Percentiles rank a stretch among this genome's conserved stretches.
phyloP scores from a whole-genome alignment of 495 filamentous ascomycete species.

The Cladorrhinum samala region DNA sequence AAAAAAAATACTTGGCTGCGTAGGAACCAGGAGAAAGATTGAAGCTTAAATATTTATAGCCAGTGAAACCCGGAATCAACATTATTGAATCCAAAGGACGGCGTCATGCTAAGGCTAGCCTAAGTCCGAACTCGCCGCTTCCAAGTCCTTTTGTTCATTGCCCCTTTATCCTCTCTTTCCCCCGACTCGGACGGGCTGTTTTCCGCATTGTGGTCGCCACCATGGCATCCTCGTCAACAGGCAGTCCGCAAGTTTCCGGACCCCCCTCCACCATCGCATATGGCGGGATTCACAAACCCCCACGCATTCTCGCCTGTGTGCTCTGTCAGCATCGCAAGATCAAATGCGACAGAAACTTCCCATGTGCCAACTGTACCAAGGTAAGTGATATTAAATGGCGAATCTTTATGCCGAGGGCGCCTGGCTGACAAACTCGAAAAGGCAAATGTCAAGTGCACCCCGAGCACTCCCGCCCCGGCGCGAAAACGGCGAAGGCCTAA shows the following conservation, averaged over 20 bases:
- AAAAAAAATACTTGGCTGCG: no score
- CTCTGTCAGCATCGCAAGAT: slow-evolving; percentile 62
- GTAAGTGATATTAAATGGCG: slow-evolving; percentile 13
- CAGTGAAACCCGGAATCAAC: not conserved
- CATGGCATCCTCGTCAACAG: slow-evolving; percentile 6
- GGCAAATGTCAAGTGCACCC: slow-evolving; percentile 42
- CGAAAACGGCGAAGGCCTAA: slow-evolving; percentile 42
- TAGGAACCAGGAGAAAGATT: not conserved
- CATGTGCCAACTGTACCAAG: slow-evolving; percentile 60
- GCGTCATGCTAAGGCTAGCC: not conserved
- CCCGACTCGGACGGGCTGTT: not conserved
- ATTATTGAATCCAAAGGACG: not conserved
- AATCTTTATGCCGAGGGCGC: slow-evolving; percentile 12
- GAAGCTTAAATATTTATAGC: not conserved
- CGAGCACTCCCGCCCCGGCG: slow-evolving; percentile 43
- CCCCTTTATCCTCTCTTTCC: not conserved
- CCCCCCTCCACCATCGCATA: not conserved
- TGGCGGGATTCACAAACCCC: slow-evolving; percentile 15
- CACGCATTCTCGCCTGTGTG: slow-evolving; percentile 34
- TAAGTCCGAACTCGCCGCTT: not conserved
- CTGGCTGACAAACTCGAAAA: slow-evolving; percentile 12
- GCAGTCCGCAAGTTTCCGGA: not conserved
- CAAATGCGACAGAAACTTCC: slow-evolving; percentile 60
- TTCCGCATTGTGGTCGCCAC: not conserved
- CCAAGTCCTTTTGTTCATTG: not conserved